Evolutionary conservation across 352 stramenopile genomes (phyloP).

Genomic region (Phytopythium ostracodes): DNA sequence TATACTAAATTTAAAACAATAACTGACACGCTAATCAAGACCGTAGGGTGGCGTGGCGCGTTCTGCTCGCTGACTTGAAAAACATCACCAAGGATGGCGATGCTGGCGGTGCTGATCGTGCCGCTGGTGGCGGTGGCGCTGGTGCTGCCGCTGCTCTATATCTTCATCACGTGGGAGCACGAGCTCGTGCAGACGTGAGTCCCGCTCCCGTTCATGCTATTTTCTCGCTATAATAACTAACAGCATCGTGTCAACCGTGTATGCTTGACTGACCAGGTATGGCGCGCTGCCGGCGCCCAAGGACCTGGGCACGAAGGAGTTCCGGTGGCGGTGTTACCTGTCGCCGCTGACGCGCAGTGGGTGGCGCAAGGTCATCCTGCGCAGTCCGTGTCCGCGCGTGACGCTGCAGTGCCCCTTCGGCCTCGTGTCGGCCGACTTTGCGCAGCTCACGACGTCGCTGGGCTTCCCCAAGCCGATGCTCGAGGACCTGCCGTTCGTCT

Average conservation of each 20-base stretch:
- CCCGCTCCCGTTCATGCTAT: not conserved
- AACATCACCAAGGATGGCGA: not conserved
- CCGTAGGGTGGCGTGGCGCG: not conserved
- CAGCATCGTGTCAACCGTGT: not conserved
- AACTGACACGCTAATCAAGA: not conserved
- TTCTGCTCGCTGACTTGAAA: not conserved
- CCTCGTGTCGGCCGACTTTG: constrained; percentile 70
- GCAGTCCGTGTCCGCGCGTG: constrained; percentile 62
- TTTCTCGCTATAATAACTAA: not conserved
- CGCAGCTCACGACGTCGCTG: constrained; percentile 74
- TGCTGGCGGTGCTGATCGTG: constrained; percentile 32
- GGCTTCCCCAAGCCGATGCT: constrained; percentile 60
- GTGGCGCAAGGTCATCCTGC: constrained; percentile 49
- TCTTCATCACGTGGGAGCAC: constrained; percentile 77
- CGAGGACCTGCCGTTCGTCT: constrained; percentile 71
- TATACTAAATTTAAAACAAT: no score
- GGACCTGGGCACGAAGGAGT: constrained; percentile 78
- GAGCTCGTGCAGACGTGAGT: constrained; percentile 55
- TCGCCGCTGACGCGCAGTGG: constrained; percentile 53
- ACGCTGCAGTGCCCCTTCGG: constrained; percentile 71
- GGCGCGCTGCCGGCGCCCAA: constrained; percentile 52
- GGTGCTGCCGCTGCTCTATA: constrained; percentile 55
- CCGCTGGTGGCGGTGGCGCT: constrained; percentile 52
- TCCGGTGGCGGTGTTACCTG: constrained; percentile 68
- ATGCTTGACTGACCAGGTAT: constrained; percentile 25